Base-by-base conservation (phyloP, 23 red algal species). In the Gracilaria caudata region DNA sequence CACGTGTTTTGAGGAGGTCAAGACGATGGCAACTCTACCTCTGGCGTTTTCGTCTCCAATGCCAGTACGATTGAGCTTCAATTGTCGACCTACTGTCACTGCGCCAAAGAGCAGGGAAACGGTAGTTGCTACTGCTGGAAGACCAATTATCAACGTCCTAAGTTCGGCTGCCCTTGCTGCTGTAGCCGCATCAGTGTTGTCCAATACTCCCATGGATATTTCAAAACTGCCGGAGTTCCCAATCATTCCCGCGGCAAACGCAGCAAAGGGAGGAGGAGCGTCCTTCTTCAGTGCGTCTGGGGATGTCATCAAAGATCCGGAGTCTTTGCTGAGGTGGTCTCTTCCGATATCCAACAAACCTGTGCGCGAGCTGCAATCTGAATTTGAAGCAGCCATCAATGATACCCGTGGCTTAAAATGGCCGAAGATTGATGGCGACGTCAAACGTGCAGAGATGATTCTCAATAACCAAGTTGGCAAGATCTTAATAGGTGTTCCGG, bases 291-390 rank as follows among this genome's bases (percentile, higher is more conserved):
- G 58, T 34, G 89, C 89, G 9, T 92, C 89, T 21, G 89, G 89
- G 11, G 78, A 83, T n/a, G 94, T 94, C 37, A 94, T 93, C 58
- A 93, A 98, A 70, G 96, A 98, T 74, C 84, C 93, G 28, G 96
- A 98, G 68, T 92, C 92, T 21, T 68, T 98, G 55, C 74, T 98
- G 64, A 80, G 96, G 38, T 95, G 93, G 92, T 93, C 89, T 64
- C 86, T 98, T 40, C 96, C 96, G 25, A 95, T 98, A 11, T 41
- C 94, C 36, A 94, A 98, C 81, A 86, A 95, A 76, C 32, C 87
- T 0, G 70, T 98, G 39, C 96, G 96, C 37, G 79, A 93, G 79
- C n/a, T 93, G 7, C 96, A 98, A 78, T 25, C 76, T 25, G 78
- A 76, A 32, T 71, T 98, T 29, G 96, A 98, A 66, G 19, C 33